phyloP scores from a whole-genome alignment of 768 basidiomycete genomes.

The Suillus subalutaceus region DNA sequence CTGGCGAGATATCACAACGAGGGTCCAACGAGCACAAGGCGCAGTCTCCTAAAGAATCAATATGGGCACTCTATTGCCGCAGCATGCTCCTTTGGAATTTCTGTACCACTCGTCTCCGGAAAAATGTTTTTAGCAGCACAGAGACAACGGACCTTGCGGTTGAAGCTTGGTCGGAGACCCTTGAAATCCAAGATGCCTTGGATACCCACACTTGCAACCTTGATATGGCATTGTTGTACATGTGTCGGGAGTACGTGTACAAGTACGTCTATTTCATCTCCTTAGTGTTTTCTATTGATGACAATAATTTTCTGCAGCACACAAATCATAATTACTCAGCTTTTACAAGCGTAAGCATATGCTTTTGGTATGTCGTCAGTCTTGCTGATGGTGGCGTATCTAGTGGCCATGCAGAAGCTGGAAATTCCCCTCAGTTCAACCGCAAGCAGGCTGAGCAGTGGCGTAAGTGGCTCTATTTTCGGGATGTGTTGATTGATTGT shows the following conservation, averaged over 20 bases:
- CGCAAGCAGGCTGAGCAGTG: slow-evolving; percentile 77
- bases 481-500: slow-evolving; percentile 1
- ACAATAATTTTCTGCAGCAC: slow-evolving; percentile 45
- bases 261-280: slow-evolving; percentile 51
- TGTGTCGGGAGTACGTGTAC: slow-evolving; percentile 70
- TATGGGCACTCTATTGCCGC: slow-evolving; percentile 84
- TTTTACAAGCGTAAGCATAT: slow-evolving; percentile 60
- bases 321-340: slow-evolving; percentile 64
- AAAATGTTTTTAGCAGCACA: slow-evolving; percentile 44
- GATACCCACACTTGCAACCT: slow-evolving; percentile 71
- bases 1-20: slow-evolving; percentile 68
- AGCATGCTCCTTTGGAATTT: slow-evolving; percentile 83
- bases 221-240: slow-evolving; percentile 68
- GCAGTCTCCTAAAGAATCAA: slow-evolving; percentile 70
- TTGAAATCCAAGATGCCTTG: slow-evolving; percentile 66
- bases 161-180: slow-evolving; percentile 68
- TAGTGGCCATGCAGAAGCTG: slow-evolving; percentile 55
- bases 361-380: neutral
- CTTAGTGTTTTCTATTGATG: neutral
- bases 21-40: slow-evolving; percentile 42
- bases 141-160: slow-evolving; percentile 62
- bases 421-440: slow-evolving; percentile 58
- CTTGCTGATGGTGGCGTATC: neutral
- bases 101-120: slow-evolving; percentile 53
- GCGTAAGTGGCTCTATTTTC: slow-evolving; percentile 52